Percentiles rank a stretch among this genome's conserved stretches.
Conservation (phyloP, 2,329 filamentous ascomycete genomes). For the Sporothrix protearum region DNA sequence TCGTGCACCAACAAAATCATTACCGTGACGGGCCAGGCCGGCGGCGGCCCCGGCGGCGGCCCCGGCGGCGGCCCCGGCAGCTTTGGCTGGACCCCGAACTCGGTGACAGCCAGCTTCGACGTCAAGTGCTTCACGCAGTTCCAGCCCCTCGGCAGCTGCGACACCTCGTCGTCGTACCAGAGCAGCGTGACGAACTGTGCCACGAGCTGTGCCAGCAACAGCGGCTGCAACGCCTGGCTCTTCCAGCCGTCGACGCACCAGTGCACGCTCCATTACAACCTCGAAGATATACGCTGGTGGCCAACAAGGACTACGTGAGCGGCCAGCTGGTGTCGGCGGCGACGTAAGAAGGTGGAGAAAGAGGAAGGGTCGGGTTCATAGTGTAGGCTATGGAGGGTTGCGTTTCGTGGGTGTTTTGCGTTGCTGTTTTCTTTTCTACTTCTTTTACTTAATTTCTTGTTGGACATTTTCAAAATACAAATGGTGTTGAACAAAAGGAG, state of each 20-base stretch:
- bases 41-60: not conserved
- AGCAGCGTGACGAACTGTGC: not conserved
- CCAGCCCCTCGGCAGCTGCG: not conserved
- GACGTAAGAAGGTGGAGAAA: not conserved
- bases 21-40: not conserved
- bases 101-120: not conserved
- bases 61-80: not conserved
- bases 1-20: conserved; percentile 17
- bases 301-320: conserved; percentile 3
- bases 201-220: conserved; percentile 3
- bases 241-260: not conserved
- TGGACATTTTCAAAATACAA: not conserved
- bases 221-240: conserved; percentile 21
- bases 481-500: not conserved
- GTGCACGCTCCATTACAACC: conserved; percentile 19
- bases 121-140: conserved; percentile 17
- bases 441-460: not conserved
- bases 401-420: not conserved
- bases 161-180: not conserved
- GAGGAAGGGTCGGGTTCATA: not conserved
- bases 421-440: not conserved
- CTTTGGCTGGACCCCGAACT: not conserved
- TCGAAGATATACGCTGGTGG: not conserved
- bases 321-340: not conserved
- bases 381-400: not conserved